Base-by-base conservation (phyloP, 768 basidiomycete species). In the Collybia sordida region DNA sequence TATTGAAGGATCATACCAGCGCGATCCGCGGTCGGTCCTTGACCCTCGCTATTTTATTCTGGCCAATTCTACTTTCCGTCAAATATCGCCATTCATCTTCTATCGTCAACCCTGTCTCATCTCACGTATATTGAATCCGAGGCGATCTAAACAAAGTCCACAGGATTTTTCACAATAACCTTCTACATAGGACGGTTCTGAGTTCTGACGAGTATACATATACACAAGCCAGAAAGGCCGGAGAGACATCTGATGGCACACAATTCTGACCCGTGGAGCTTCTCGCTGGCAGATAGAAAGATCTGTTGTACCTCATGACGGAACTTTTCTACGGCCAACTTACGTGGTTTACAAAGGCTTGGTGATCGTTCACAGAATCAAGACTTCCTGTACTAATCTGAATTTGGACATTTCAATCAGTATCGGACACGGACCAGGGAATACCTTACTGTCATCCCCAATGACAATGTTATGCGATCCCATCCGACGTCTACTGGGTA, bases 331-430 rank as follows among this genome's bases (percentile, higher is more conserved):
- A 18, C 8, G 40, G 38, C 8, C n/a, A 34, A n/a, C 3, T 49
- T 49, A 49, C 48, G 35, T 44, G 15, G 21, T 44, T 42, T 9
- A 22, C n/a, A 6, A 31, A 31, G 31, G 31, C 31, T 31, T 11
- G 31, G 42, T 11, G 14, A 22, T 51, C 27, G 22, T 42, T 43
- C 23, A 46, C 22, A 35, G 17, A 12, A 8, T 47, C 22, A 23
- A 24, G 31, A 31, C 48, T 42, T 49, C 27, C 40, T 34, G 37
- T 31, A 22, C 49, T 50, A 50, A 36, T 38, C 42, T 31, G 39
- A 22, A 51, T 51, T 43, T 51, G 38, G 50, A n/a, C 37, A 46
- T 51, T 8, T 43, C 15, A 15, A 22, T 23, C 22, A 28, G 18
- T 15, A 27, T 21, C 37, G 37, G 17, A 18, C 44, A 48, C 14